Evolutionary conservation across 805 yeast species (phyloP), one percentile per base, ranked within the genome.

Genomic region (Ogataea ganodermae): DNA sequence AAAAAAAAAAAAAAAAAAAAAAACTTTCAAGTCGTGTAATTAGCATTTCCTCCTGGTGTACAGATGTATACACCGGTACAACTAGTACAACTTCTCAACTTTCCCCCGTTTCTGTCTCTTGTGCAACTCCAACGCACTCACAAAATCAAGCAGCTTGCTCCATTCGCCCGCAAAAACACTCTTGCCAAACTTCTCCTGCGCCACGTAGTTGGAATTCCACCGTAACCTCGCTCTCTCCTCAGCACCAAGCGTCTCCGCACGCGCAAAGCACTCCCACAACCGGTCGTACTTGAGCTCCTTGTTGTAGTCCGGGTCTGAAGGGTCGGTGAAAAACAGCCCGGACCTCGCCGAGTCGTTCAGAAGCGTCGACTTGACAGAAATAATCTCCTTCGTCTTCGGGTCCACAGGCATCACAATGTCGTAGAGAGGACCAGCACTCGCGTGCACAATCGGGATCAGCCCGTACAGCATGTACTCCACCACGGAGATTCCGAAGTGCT

Each of bases 401-500:
- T 74, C 73, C 73, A 78, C 73, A 7, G 81, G 80, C 4, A 80
- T 78, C 10, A 88, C 94, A 50, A 94, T 94, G 66, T 94, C 99
- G 46, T 83, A 70, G 35, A 79, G 74, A 8, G 99, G 99, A 1
- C 99, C 99, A 0, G 97, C 99, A 44, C 96, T 86, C 3, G 95
- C 95, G 67, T 95, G 98, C 3, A 83, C 94, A 2, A 94, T 70
- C 1, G 99, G 97, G 14, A 94, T 80, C 22, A 86, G 75, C 0
- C 97, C 98, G 45, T 86, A 78, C 1, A 92, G 84, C 70, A 87
- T 73, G 63, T 90, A 89, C 66, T 94, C 99, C 6, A 94, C 99
- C 4, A 94, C 92, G 1, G 96, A 92, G 59, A 94, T 94, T 16
- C 99, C 99, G 66, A 94, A 94, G 70, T 94, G 99, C 71, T 94